phyloP scores from a whole-genome alignment of 768 basidiomycete species.

The Mycena latifolia region DNA sequence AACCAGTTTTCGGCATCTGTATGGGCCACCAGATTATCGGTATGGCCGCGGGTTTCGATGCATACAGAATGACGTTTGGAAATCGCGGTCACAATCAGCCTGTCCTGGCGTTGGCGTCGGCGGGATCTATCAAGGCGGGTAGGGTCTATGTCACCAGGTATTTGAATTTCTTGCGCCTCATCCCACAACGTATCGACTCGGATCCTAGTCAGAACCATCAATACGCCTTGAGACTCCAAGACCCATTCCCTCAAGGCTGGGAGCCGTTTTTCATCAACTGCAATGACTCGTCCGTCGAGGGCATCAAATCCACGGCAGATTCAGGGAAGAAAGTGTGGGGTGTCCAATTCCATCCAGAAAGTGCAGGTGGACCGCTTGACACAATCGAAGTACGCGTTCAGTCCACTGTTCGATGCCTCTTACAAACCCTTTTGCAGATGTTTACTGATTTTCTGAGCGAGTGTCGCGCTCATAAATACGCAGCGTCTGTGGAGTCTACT shows the following conservation, averaged over 20 bases:
- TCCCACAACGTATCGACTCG: constrained; percentile 12
- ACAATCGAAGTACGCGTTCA: constrained; percentile 86
- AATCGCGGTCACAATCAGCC: constrained; percentile 99
- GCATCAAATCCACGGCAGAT: constrained; percentile 93
- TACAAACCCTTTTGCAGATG: constrained; percentile 68
- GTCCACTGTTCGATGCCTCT: background rate
- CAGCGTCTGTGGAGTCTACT: constrained; percentile 37
- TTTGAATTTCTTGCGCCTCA: constrained; percentile 32
- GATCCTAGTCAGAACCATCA: constrained; percentile 91
- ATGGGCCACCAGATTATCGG: constrained; percentile 99
- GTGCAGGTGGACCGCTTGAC: constrained; percentile 97
- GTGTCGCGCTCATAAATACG: constrained; percentile 72
- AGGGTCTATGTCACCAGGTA: constrained; percentile 97
- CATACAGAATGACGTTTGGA: constrained; percentile 99
- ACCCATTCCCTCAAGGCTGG: constrained; percentile 97
- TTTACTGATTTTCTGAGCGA: constrained; percentile 92
- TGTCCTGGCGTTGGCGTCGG: constrained; percentile 93
- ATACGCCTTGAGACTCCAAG: constrained; percentile 94
- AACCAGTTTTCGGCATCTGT: constrained; percentile 97
- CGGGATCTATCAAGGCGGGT: constrained; percentile 94
- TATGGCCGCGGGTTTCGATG: constrained; percentile 96
- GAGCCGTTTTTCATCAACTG: constrained; percentile 99
- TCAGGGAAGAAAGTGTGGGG: constrained; percentile 97
- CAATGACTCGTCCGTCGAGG: constrained; percentile 98
- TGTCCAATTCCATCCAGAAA: constrained; percentile 99